A percentile compares a stretch with the other conserved stretches of the same genome.
These are phyloP conservation scores for Wickerhamiella hasegawae DNA, from an alignment of 805 yeast genomes.

Conservation along the genomic window DNA sequence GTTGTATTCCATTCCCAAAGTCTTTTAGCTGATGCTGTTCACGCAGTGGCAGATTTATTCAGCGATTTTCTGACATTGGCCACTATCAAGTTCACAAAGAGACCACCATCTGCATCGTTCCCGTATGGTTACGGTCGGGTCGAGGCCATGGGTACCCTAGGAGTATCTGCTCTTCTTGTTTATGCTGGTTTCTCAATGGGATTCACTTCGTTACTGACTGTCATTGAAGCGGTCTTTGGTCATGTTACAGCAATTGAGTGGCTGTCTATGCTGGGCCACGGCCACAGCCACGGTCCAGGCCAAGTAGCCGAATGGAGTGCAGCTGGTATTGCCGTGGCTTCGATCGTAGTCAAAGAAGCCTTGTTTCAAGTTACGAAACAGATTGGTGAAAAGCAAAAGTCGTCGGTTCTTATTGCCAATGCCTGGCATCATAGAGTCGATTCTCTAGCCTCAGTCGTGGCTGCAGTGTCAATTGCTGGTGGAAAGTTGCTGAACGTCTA, in stretches of 20 bases:
- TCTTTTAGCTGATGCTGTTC: slow-evolving; percentile 84
- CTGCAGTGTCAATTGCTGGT: slow-evolving; percentile 71
- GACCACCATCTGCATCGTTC: slow-evolving; percentile 39
- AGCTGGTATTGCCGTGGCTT: slow-evolving; percentile 88
- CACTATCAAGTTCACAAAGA: slow-evolving; percentile 64
- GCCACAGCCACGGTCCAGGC: slow-evolving; percentile 26
- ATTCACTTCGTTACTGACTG: slow-evolving; percentile 51
- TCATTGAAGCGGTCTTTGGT: slow-evolving; percentile 12
- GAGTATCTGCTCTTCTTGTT: slow-evolving; percentile 68
- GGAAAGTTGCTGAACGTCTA: slow-evolving; percentile 63
- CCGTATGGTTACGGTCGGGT: slow-evolving; percentile 89
- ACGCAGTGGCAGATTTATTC: slow-evolving; percentile 77
- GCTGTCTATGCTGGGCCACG: slow-evolving; percentile 24
- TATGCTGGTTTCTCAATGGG: slow-evolving; percentile 88
- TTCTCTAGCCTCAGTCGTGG: slow-evolving; percentile 80
- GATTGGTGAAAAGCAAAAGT: slow-evolving; percentile 61
- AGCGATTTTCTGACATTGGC: slow-evolving; percentile 80
- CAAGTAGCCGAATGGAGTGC: slow-evolving; percentile 66
- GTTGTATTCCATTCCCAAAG: slow-evolving; percentile 88
- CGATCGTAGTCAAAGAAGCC: slow-evolving; percentile 78
- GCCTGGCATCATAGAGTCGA: slow-evolving; percentile 99
- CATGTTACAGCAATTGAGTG: slow-evolving; percentile 5
- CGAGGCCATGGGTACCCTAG: slow-evolving; percentile 81
- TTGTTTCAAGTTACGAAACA: slow-evolving; percentile 68
- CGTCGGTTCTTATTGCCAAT: slow-evolving; percentile 84